Evolutionary conservation across 2,329 filamentous ascomycete species (phyloP).

Genomic region (Fusarium buxicola): DNA sequence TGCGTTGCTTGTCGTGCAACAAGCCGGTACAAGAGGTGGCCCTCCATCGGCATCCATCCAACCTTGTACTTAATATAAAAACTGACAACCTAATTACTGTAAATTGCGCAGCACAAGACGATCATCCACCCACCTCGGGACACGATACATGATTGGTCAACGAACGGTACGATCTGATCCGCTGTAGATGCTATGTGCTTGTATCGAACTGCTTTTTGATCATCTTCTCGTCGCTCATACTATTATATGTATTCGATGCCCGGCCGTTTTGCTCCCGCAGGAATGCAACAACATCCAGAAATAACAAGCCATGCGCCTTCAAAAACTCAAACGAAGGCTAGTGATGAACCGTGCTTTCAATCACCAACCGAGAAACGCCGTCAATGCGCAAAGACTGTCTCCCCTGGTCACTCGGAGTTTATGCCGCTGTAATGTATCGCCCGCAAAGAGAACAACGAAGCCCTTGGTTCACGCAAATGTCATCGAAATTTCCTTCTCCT

Average conservation of each 20-base stretch:
- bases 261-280: conserved; percentile 20
- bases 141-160: conserved; percentile 3
- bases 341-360: conserved; percentile 5
- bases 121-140: neutral
- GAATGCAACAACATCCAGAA: conserved; percentile 37
- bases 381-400: conserved; percentile 2
- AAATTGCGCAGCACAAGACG: neutral
- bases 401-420: neutral
- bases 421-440: neutral
- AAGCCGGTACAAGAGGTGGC: conserved; percentile 8
- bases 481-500: conserved; percentile 82
- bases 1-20: conserved; percentile 10
- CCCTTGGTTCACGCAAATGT: conserved; percentile 73
- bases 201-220: neutral
- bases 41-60: conserved; percentile 14
- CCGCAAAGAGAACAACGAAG: conserved; percentile 3
- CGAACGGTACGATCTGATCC: neutral
- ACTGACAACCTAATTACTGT: neutral
- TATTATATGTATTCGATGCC: conserved; percentile 29
- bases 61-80: conserved; percentile 39
- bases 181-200: neutral
- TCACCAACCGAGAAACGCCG: conserved; percentile 28
- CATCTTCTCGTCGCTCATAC: conserved; percentile 11
- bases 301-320: conserved; percentile 12
- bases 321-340: conserved; percentile 12